Conservation (phyloP, 352 stramenopile species). For the Nothophytophthora sp. region DNA sequence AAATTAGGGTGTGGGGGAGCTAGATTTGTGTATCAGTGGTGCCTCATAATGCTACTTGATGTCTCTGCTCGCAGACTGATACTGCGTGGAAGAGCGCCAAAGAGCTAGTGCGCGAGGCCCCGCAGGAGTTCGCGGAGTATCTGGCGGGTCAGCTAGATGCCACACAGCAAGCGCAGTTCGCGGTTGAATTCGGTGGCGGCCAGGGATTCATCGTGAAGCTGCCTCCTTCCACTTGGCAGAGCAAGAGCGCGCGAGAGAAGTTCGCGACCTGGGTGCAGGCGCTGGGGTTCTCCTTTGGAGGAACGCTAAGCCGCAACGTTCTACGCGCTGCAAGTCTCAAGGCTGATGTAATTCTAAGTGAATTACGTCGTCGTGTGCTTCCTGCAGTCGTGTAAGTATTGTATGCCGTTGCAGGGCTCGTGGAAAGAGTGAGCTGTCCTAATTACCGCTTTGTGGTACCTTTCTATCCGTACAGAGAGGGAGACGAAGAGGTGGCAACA, state of each 20-base stretch:
- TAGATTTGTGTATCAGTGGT: slow-evolving; percentile 1
- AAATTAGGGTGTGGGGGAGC: background rate
- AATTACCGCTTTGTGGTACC: slow-evolving; percentile 4
- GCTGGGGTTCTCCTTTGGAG: slow-evolving; percentile 54
- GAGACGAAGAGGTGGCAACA: background rate
- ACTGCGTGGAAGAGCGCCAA: slow-evolving; percentile 30
- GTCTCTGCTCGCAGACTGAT: background rate
- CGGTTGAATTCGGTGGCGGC: slow-evolving; percentile 48
- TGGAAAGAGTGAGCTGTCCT: slow-evolving; percentile 1
- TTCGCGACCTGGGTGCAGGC: slow-evolving; percentile 44
- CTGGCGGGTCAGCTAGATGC: slow-evolving; percentile 51
- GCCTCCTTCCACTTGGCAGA: slow-evolving; percentile 30
- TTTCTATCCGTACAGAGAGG: background rate
- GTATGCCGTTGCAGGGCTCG: slow-evolving; percentile 18
- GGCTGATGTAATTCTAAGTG: slow-evolving; percentile 55
- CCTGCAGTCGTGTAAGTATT: too few relatives aligned
- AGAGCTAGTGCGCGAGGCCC: slow-evolving; percentile 43
- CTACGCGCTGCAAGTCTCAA: slow-evolving; percentile 61
- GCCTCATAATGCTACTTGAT: too few relatives aligned
- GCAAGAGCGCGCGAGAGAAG: slow-evolving; percentile 14
- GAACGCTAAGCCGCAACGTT: slow-evolving; percentile 32
- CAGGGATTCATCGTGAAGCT: slow-evolving; percentile 63
- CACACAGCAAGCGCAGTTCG: slow-evolving; percentile 44
- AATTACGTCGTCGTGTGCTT: slow-evolving; percentile 39
- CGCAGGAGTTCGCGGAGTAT: slow-evolving; percentile 56